Evolutionary conservation across 2,329 filamentous ascomycete species (phyloP), one percentile per base, ranked within the genome.

Genomic region (Aspergillus pseudoviridinutans): DNA sequence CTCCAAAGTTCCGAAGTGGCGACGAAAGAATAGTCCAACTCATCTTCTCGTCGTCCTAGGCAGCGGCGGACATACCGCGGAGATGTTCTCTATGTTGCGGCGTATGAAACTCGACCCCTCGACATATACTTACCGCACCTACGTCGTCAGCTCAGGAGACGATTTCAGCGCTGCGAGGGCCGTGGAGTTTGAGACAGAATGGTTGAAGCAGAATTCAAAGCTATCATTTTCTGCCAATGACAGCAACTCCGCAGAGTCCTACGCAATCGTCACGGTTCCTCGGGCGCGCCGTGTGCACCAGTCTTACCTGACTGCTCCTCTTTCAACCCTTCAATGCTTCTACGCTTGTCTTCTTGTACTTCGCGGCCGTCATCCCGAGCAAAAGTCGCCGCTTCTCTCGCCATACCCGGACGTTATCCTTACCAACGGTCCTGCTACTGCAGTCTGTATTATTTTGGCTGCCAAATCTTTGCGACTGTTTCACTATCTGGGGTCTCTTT

Each of bases 21-120:
- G 71, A 50, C 58, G 59, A 24, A 67, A 55, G 51, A 58, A 64
- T 52, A 58, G 59, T 3, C 77, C 78, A 27, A 79, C 80, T 6
- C 86, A 92, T 72, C 79, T 92, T 54, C 79, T 96, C 32, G 84
- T 96, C 61, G 87, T 97, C 27, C 87, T 97, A 25, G 94, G 94
- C 53, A 95, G 90, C 2, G 94, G 94, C 32, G 94, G 94, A 0
- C 94, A 99, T 76, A 97, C 94, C 0, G 87, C 91, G 50, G 94
- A 99, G 75, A 96, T 99, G 89, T 81, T 96, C 61, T 86, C 88
- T 68, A 89, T 97, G 79, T 84, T 99, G 80, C 64, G 83, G 82
- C 63, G 84, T 83, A 68, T 79, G 78, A 57, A 75, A 76, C 42
- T 80, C 44, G 67, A 76, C 49, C 79, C 62, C 49, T 71, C 54